phyloP scores from a whole-genome alignment of 768 basidiomycete genomes.

The Mrakia frigida region DNA sequence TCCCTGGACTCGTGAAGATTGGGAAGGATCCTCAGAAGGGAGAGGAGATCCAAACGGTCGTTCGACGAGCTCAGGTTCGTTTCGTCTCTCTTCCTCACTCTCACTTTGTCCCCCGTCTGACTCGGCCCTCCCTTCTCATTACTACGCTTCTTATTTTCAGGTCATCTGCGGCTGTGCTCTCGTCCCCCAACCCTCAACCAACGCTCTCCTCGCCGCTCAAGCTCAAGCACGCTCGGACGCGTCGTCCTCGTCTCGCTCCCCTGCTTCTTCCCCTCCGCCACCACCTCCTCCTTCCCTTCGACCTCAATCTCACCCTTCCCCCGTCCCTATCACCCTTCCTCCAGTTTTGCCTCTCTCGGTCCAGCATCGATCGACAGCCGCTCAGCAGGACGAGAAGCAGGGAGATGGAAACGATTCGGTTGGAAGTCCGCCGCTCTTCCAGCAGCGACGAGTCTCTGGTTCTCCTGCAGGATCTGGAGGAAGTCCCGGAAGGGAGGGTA shows the following conservation, averaged over 20 bases:
- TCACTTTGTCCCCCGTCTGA: not conserved
- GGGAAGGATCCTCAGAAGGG: constrained; percentile 46
- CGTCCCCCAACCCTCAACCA: not conserved
- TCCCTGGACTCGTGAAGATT: constrained; percentile 82
- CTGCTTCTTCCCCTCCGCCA: not conserved
- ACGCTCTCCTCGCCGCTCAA: not conserved
- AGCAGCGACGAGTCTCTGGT: not conserved
- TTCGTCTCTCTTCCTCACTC: no score
- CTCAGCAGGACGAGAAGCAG: not conserved
- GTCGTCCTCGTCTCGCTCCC: no score
- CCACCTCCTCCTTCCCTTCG: not conserved
- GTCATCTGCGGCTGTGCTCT: constrained; percentile 15
- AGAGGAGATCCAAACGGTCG: not conserved
- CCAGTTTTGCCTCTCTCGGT: not conserved
- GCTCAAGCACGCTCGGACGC: no score
- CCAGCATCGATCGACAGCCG: not conserved
- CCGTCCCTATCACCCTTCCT: not conserved
- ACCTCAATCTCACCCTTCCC: not conserved
- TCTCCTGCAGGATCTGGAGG: no score
- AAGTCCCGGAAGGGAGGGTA: no score
- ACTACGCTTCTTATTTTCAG: not conserved
- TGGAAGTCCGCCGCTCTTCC: not conserved
- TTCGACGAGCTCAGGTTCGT: constrained; percentile 16
- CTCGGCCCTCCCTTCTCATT: not conserved
- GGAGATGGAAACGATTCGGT: no score